Percentiles rank a stretch among this genome's conserved stretches.
These are phyloP conservation scores for Candida vaughaniae DNA, from an alignment of 805 yeast species.

Conservation along the genomic window DNA sequence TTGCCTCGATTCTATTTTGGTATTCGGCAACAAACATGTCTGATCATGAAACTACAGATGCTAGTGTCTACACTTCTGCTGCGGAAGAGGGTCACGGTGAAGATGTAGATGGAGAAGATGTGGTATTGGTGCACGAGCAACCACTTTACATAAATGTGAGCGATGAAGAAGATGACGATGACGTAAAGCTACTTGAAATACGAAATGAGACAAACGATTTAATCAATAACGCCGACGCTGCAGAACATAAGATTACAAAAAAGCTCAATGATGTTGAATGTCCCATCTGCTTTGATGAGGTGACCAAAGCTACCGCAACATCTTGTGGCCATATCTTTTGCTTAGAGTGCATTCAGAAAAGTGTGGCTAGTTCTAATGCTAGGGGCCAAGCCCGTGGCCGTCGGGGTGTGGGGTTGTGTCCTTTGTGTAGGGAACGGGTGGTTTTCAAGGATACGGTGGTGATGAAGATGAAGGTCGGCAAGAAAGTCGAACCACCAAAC, in stretches of 20 bases:
- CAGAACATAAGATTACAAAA: slow-evolving; percentile 22
- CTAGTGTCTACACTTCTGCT: too few relatives aligned
- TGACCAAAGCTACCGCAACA: slow-evolving; percentile 39
- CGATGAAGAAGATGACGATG: slow-evolving; percentile 27
- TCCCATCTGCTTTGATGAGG: slow-evolving; percentile 45
- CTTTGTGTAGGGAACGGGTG: slow-evolving; percentile 40
- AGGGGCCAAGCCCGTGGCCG: slow-evolving; percentile 40
- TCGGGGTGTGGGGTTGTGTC: slow-evolving; percentile 43
- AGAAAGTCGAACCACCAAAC: slow-evolving; percentile 12
- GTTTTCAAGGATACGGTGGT: slow-evolving; percentile 36
- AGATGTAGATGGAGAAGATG: neutral
- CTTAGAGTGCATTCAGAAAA: slow-evolving; percentile 41
- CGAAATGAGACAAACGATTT: slow-evolving; percentile 34
- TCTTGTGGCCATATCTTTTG: slow-evolving; percentile 46
- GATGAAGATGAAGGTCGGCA: slow-evolving; percentile 17
- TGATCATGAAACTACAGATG: too few relatives aligned
- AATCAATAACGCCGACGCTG: slow-evolving; percentile 22
- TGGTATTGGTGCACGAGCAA: neutral
- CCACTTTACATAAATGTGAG: slow-evolving; percentile 2
- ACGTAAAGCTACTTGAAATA: slow-evolving; percentile 38
- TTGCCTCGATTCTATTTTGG: too few relatives aligned
- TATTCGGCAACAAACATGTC: too few relatives aligned
- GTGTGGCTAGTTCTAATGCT: slow-evolving; percentile 39
- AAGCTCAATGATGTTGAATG: slow-evolving; percentile 38
- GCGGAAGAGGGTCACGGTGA: neutral